A percentile compares a stretch with the other conserved stretches of the same genome.
phyloP scores from a whole-genome alignment of 768 basidiomycete genomes.

The Pleurotus citrinopileatus region DNA sequence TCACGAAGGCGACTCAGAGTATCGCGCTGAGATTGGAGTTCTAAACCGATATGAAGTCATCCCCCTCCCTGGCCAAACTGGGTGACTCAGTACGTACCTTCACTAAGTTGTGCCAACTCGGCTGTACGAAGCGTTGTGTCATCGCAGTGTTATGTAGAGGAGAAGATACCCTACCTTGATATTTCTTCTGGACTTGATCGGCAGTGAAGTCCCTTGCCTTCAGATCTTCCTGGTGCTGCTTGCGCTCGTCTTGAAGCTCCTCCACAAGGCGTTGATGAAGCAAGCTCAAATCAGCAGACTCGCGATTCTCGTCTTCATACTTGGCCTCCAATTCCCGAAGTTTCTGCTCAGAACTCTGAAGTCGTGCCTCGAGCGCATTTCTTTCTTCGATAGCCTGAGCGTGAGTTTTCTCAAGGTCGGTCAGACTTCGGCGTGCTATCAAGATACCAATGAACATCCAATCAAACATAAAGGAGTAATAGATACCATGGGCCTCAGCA shows the following conservation, averaged over 20 bases:
- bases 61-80: conserved; percentile 7
- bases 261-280: conserved; percentile 68
- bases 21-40: conserved; percentile 77
- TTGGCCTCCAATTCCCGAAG: conserved; percentile 58
- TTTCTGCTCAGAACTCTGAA: conserved; percentile 49
- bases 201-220: conserved; percentile 73
- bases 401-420: conserved; percentile 59
- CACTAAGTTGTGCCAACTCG: conserved; percentile 75
- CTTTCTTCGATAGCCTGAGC: conserved; percentile 49
- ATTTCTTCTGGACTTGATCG: conserved; percentile 83
- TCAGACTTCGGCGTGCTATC: conserved; percentile 57
- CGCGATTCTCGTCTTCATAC: conserved; percentile 66
- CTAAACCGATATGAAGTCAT: conserved; percentile 28
- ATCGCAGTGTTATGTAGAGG: not conserved
- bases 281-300: conserved; percentile 60
- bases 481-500: conserved; percentile 59
- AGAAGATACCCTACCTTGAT: conserved; percentile 60
- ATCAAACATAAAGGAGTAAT: not conserved
- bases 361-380: conserved; percentile 45
- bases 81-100: conserved; percentile 45
- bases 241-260: conserved; percentile 75
- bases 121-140: conserved; percentile 33
- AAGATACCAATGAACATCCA: conserved; percentile 12
- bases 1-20: conserved; percentile 73
- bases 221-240: conserved; percentile 78